A percentile compares a stretch with the other conserved stretches of the same genome.
phyloP scores from a whole-genome alignment of 768 basidiomycete genomes.

The Cystofilobasidium bisporidii region DNA sequence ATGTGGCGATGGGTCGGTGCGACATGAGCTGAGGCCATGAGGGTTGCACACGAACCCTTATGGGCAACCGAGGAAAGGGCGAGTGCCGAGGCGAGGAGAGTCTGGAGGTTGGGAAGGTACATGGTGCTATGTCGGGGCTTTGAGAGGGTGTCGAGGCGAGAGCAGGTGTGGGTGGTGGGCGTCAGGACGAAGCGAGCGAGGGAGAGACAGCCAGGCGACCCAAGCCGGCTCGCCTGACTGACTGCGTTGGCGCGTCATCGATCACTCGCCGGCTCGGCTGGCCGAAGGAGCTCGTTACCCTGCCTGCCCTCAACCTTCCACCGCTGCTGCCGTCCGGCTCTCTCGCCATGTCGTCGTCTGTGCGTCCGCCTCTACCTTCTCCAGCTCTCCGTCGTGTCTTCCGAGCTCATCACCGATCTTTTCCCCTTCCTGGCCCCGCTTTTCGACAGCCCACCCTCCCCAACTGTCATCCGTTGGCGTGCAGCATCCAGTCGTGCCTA shows the following conservation, averaged over 20 bases:
- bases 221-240: too few relatives aligned
- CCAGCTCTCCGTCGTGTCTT: too few relatives aligned
- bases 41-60: conserved; percentile 32
- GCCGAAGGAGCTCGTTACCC: too few relatives aligned
- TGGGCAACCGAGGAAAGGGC: conserved; percentile 30
- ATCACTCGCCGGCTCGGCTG: too few relatives aligned
- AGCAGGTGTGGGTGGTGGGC: neutral
- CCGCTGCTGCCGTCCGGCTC: too few relatives aligned
- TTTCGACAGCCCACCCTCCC: neutral
- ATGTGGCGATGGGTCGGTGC: too few relatives aligned
- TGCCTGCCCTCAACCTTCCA: too few relatives aligned
- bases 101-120: conserved; percentile 36
- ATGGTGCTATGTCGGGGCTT: conserved; percentile 29
- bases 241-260: too few relatives aligned
- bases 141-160: neutral
- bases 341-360: too few relatives aligned
- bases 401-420: too few relatives aligned
- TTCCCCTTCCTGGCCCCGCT: neutral
- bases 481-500: conserved; percentile 17
- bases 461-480: conserved; percentile 14
- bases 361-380: too few relatives aligned
- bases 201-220: too few relatives aligned
- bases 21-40: neutral
- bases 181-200: neutral
- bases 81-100: conserved; percentile 34